phyloP scores from a whole-genome alignment of 805 yeast genomes.

The Ogataea angusta region DNA sequence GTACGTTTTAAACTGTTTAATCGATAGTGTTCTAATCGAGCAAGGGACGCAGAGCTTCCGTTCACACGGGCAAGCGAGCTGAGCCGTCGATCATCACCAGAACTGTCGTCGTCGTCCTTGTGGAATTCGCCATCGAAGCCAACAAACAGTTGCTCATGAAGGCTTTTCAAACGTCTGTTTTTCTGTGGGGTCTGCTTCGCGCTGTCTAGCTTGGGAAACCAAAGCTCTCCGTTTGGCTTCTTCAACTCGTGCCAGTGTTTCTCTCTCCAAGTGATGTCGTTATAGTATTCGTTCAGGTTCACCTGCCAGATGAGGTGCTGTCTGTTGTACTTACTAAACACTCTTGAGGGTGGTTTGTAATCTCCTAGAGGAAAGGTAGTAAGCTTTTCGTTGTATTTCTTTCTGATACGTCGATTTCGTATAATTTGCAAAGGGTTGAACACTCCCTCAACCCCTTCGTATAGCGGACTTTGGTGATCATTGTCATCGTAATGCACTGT shows the following conservation, averaged over 20 bases:
- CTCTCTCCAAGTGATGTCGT: conserved; percentile 59
- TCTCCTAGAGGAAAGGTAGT: conserved; percentile 43
- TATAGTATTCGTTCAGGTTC: conserved; percentile 53
- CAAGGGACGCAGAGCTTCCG: conserved; percentile 28
- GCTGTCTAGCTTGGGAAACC: conserved; percentile 43
- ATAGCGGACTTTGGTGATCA: conserved; percentile 17
- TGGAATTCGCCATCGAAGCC: conserved; percentile 28
- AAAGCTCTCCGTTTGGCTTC: conserved; percentile 42
- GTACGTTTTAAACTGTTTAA: conserved; percentile 18
- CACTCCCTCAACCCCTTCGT: conserved; percentile 58
- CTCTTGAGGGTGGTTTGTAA: conserved; percentile 63
- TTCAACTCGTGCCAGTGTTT: conserved; percentile 51
- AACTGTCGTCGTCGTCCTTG: conserved; percentile 21
- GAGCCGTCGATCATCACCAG: conserved; percentile 13
- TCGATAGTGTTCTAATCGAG: conserved; percentile 27
- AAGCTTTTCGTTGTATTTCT: conserved; percentile 47
- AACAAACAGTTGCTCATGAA: conserved; percentile 28
- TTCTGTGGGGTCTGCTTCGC: conserved; percentile 4
- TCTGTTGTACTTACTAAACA: conserved; percentile 48
- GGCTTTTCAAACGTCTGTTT: conserved; percentile 13
- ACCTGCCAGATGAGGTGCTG: conserved; percentile 59
- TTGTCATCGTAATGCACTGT: conserved; percentile 24
- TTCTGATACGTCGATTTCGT: conserved; percentile 61
- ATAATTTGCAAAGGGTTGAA: conserved; percentile 85
- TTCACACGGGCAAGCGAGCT: conserved; percentile 23